Percentiles rank a stretch among this genome's conserved stretches.
These are phyloP conservation scores for Corylus heterophylla DNA, from an alignment of 306 rosid genomes.

Conservation along the genomic window DNA sequence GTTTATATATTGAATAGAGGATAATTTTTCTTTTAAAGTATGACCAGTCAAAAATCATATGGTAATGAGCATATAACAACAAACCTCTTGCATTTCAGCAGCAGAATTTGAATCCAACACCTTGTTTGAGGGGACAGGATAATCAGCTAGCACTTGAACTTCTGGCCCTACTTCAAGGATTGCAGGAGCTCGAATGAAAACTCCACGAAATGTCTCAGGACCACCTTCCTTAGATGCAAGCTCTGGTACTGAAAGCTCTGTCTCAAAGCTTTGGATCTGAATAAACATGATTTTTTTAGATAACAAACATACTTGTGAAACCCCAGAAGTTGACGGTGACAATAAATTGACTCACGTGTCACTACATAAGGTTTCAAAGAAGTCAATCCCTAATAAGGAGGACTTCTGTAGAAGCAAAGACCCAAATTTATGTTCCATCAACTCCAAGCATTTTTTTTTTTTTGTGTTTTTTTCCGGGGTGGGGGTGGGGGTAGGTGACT, in stretches of 20 bases:
- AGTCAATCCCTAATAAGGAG: not conserved
- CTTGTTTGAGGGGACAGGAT: slow-evolving; percentile 45
- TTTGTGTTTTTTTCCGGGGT: not conserved
- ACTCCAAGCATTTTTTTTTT: not conserved
- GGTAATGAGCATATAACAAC: slow-evolving; percentile 14
- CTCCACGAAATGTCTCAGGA: slow-evolving; percentile 78
- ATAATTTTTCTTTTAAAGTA: not conserved
- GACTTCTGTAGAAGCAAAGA: not conserved
- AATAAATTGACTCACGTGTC: not conserved
- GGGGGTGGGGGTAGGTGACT: not conserved
- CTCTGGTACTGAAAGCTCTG: slow-evolving; percentile 71
- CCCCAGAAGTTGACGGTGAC: not conserved
- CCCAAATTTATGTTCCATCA: not conserved
- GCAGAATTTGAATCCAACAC: slow-evolving; percentile 37
- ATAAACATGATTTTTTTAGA: slow-evolving; percentile 15
- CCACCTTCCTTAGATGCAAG: slow-evolving; percentile 86
- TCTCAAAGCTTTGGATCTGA: slow-evolving; percentile 89
- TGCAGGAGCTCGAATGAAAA: slow-evolving; percentile 97
- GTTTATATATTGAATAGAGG: not conserved
- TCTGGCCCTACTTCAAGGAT: slow-evolving; percentile 90
- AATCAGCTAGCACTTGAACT: slow-evolving; percentile 79
- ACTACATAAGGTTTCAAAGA: not conserved
- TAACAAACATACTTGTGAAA: slow-evolving; percentile 2
- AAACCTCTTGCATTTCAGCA: slow-evolving; percentile 55
- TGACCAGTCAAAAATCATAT: not conserved